phyloP scores from a whole-genome alignment of 2,329 filamentous ascomycete species.

The Nemania bipapillata region DNA sequence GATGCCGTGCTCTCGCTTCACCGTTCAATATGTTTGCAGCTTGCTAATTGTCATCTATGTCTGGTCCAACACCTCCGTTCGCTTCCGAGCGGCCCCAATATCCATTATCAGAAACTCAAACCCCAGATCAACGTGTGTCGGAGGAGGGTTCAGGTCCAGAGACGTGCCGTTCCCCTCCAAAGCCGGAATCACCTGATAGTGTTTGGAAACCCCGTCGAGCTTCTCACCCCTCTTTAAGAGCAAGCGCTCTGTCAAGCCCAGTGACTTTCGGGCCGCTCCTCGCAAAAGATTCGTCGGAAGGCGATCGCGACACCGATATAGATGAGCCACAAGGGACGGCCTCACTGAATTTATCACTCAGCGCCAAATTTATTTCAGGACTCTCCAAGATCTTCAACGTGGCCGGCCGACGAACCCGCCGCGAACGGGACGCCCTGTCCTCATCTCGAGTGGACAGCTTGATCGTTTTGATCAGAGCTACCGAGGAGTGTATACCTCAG shows the following conservation, averaged over 20 bases:
- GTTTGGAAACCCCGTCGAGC: background rate
- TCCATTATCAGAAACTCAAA: background rate
- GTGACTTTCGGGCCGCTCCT: background rate
- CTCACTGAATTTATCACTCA: background rate
- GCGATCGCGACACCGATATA: background rate
- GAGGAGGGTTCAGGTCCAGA: background rate
- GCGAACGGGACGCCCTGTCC: conserved; percentile 5
- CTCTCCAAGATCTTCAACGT: conserved; percentile 13
- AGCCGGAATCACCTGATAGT: background rate
- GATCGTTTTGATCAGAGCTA: conserved; percentile 17
- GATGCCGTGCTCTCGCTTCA: no score
- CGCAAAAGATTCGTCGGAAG: background rate
- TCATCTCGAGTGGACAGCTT: conserved; percentile 14
- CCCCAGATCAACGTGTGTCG: background rate
- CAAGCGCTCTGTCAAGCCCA: background rate
- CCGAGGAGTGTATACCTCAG: conserved; percentile 8
- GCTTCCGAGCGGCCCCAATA: background rate
- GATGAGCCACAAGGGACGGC: background rate
- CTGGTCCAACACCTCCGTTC: background rate
- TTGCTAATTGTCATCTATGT: no score
- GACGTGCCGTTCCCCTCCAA: background rate
- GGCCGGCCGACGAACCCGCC: background rate
- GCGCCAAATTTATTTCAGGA: background rate
- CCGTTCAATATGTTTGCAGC: no score
- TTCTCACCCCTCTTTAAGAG: background rate